Conservation (phyloP, 257 asterid genomes). For the Nicotiana otophora region DNA sequence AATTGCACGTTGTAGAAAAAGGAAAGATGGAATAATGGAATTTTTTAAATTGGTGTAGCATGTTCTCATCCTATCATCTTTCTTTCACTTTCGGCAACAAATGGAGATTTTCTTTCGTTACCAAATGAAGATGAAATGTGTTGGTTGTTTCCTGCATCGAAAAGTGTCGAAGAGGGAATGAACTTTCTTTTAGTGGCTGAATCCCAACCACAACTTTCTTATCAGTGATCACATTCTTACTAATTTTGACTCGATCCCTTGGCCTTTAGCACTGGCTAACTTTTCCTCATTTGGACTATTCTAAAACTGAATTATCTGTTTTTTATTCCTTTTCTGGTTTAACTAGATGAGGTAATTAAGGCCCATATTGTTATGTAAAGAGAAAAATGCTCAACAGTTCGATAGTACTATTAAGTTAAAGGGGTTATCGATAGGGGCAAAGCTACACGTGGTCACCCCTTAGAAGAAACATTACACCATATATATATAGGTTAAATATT, state of each 20-base stretch:
- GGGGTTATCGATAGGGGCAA: too few relatives aligned
- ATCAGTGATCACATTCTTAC: not conserved
- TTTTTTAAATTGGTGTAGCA: not conserved
- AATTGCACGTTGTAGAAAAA: not conserved
- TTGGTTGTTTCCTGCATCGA: not conserved
- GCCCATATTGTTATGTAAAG: too few relatives aligned
- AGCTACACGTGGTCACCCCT: too few relatives aligned
- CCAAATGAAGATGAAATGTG: not conserved
- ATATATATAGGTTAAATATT: too few relatives aligned
- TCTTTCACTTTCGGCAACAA: conserved; percentile 8
- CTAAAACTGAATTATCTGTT: not conserved
- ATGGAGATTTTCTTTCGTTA: not conserved
- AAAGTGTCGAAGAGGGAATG: not conserved
- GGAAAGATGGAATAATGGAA: conserved; percentile 3
- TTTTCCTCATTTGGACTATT: not conserved
- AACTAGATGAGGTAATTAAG: not conserved
- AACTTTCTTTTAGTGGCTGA: not conserved
- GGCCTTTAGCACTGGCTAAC: not conserved
- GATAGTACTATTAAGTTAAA: too few relatives aligned
- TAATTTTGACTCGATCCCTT: not conserved
- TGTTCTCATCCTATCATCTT: conserved; percentile 3
- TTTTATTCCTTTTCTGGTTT: not conserved
- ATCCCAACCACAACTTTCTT: not conserved
- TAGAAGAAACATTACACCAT: too few relatives aligned
- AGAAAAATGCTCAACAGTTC: too few relatives aligned